Conservation (phyloP, 805 yeast species). For the Cyberlindnera misumaiensis region DNA sequence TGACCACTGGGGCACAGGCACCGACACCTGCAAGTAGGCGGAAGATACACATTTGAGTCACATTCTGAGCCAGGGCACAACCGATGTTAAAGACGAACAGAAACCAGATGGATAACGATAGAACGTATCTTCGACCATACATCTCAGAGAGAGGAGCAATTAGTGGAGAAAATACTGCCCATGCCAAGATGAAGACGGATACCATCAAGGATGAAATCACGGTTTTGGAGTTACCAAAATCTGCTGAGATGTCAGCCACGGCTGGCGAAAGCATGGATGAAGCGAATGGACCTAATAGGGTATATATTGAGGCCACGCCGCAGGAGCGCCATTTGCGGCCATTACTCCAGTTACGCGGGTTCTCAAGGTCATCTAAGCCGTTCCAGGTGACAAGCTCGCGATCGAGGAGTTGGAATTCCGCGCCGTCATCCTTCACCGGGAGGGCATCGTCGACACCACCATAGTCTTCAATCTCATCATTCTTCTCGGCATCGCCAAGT, state of each 20-base stretch:
- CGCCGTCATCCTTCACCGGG: conserved; percentile 37
- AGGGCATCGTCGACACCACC: conserved; percentile 20
- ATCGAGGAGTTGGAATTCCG: conserved; percentile 46
- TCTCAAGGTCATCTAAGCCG: conserved; percentile 49
- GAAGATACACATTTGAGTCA: conserved; percentile 49
- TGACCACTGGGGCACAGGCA: conserved; percentile 61
- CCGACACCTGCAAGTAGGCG: conserved; percentile 62
- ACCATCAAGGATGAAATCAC: conserved; percentile 42
- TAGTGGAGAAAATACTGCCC: conserved; percentile 57
- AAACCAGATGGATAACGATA: conserved; percentile 44
- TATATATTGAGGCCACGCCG: conserved; percentile 42
- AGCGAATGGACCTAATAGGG: conserved; percentile 55
- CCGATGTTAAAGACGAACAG: conserved; percentile 45
- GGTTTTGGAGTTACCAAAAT: conserved; percentile 35
- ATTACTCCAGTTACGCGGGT: conserved; percentile 59
- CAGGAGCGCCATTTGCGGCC: conserved; percentile 37
- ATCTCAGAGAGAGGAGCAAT: conserved; percentile 59
- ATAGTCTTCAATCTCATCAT: background rate
- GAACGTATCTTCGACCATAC: conserved; percentile 47
- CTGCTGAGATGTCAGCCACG: conserved; percentile 37
- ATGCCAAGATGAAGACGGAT: conserved; percentile 54
- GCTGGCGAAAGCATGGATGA: conserved; percentile 63
- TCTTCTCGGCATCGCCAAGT: conserved; percentile 5
- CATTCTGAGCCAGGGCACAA: conserved; percentile 49
- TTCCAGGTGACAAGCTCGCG: conserved; percentile 69